These are phyloP conservation scores for Colletotrichum sp. DNA, from an alignment of 2,329 filamentous ascomycete genomes.

Conservation along the genomic window DNA sequence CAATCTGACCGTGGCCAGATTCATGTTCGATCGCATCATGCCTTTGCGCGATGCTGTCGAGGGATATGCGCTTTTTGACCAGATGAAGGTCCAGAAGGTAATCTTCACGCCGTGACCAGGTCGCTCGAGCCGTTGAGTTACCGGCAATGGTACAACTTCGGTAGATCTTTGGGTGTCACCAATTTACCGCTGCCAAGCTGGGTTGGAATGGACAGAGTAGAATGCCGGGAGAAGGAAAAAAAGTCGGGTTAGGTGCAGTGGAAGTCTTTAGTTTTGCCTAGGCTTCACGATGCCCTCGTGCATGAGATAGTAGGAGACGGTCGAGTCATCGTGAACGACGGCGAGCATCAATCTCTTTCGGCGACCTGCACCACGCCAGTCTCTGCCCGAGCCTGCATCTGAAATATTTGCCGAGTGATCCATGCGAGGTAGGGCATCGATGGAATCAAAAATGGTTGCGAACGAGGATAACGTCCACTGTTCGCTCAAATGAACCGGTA, in stretches of 20 bases:
- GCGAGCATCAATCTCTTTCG: slow-evolving; percentile 76
- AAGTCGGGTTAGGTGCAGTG: not conserved
- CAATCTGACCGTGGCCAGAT: slow-evolving; percentile 47
- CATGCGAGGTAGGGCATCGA: slow-evolving; percentile 44
- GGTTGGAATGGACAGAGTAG: not conserved
- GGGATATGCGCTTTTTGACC: slow-evolving; percentile 74
- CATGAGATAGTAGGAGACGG: slow-evolving; percentile 83
- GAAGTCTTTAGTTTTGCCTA: slow-evolving; percentile 68
- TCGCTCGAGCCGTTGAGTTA: not conserved
- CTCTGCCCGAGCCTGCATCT: slow-evolving; percentile 32
- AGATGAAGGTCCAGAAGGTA: slow-evolving; percentile 77
- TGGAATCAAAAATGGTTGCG: slow-evolving; percentile 71
- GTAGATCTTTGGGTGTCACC: no score
- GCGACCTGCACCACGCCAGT: slow-evolving; percentile 50
- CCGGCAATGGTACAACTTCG: not conserved
- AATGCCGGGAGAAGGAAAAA: not conserved
- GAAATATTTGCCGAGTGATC: not conserved
- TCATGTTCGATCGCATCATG: slow-evolving; percentile 81
- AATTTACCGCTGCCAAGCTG: not conserved
- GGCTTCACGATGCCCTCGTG: slow-evolving; percentile 90
- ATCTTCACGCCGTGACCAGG: slow-evolving; percentile 61
- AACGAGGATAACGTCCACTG: slow-evolving; percentile 73
- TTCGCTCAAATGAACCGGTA: slow-evolving; percentile 76
- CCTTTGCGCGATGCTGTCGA: slow-evolving; percentile 69
- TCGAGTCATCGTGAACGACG: slow-evolving; percentile 80